Conservation (phyloP, 768 basidiomycete species). For the Leccinum arenicola region DNA sequence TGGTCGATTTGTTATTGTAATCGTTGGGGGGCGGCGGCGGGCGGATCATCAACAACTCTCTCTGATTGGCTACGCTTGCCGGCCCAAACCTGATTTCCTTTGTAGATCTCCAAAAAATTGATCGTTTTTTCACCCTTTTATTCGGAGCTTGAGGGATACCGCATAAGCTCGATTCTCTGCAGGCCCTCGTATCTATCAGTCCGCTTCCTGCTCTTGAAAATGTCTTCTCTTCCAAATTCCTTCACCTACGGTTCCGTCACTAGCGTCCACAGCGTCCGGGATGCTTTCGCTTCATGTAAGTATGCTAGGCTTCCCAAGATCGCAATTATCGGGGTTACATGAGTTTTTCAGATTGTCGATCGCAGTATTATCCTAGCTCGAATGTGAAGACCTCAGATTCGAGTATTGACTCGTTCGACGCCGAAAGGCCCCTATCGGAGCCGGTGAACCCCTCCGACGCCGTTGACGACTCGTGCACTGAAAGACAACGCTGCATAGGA, state of each 20-base stretch:
- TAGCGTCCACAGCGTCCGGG: conserved; percentile 47
- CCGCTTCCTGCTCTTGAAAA: conserved; percentile 11
- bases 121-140: neutral
- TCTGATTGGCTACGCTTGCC: conserved; percentile 9
- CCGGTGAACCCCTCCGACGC: neutral
- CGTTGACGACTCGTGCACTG: neutral
- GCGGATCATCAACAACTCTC: conserved; percentile 6
- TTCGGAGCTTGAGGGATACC: conserved; percentile 6
- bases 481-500: conserved; percentile 9
- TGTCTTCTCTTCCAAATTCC: conserved; percentile 48
- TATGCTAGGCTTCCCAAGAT: neutral
- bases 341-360: conserved; percentile 52
- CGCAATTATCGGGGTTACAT: conserved; percentile 1
- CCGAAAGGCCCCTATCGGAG: conserved; percentile 16
- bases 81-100: neutral
- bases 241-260: conserved; percentile 48
- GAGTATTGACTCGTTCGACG: conserved; percentile 38
- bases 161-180: neutral
- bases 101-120: neutral
- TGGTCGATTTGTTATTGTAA: neutral
- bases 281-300: conserved; percentile 63
- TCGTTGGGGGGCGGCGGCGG: neutral
- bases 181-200: neutral
- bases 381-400: conserved; percentile 50
- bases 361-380: conserved; percentile 65